Conservation (phyloP, 345 rosid species). For the Heritiera fomes region DNA sequence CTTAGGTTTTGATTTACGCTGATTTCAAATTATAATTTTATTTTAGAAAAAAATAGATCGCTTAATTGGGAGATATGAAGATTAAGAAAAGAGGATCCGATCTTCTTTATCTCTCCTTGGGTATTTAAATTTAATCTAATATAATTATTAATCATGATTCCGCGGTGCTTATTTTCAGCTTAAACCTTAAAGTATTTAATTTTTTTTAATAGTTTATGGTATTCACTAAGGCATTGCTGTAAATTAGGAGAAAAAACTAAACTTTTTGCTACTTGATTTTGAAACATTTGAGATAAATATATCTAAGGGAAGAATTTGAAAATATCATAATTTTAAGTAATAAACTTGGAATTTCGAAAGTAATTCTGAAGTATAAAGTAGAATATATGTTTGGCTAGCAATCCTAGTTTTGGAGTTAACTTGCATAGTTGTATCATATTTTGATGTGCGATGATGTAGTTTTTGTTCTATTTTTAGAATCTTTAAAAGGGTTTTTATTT, state of each 20-base stretch:
- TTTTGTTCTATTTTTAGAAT: not conserved
- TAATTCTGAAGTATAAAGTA: not conserved
- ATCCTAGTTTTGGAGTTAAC: not conserved
- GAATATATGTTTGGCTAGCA: not conserved
- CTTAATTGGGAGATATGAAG: slow-evolving; percentile 5
- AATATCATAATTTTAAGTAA: not conserved
- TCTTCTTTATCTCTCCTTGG: not conserved
- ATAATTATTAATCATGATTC: slow-evolving; percentile 1
- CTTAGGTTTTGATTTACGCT: not conserved
- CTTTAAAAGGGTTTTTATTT: not conserved
- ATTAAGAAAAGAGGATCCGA: not conserved
- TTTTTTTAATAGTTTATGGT: not conserved
- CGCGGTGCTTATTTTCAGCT: not conserved
- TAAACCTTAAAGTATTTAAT: not conserved
- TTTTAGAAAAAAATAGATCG: not conserved
- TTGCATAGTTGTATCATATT: not conserved
- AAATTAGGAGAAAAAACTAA: not conserved
- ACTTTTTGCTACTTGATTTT: not conserved
- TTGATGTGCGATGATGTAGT: not conserved
- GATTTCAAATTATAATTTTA: not conserved
- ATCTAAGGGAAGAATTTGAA: slow-evolving; percentile 3
- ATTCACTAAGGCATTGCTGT: not conserved
- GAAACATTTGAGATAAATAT: not conserved
- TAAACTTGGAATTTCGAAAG: not conserved
- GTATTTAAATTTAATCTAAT: not conserved